These are phyloP conservation scores for Leishmania lainsoni DNA, from an alignment of 208 protist species.

Conservation along the genomic window DNA sequence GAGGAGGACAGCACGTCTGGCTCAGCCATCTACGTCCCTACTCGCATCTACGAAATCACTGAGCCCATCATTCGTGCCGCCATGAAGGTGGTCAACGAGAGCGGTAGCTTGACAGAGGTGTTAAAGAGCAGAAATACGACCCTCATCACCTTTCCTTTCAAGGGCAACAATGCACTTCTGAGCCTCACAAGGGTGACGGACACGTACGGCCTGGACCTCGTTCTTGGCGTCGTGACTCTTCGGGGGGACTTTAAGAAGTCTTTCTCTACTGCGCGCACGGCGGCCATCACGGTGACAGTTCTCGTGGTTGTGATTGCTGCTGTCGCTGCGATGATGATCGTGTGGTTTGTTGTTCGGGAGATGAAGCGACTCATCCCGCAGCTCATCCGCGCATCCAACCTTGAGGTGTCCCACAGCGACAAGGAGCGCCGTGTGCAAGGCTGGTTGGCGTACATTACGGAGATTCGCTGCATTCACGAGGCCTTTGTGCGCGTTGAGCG, in stretches of 20 bases:
- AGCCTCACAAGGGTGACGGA: slow-evolving; percentile 62
- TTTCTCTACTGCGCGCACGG: slow-evolving; percentile 43
- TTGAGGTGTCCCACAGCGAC: slow-evolving; percentile 44
- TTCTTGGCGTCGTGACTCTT: slow-evolving; percentile 55
- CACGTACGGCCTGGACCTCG: slow-evolving; percentile 54
- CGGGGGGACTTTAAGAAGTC: slow-evolving; percentile 58
- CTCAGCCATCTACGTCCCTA: slow-evolving; percentile 11
- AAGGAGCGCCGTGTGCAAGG: slow-evolving; percentile 26
- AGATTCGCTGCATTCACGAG: slow-evolving; percentile 46
- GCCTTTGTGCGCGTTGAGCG: slow-evolving; percentile 43
- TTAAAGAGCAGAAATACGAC: slow-evolving; percentile 24
- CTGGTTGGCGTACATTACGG: slow-evolving; percentile 42
- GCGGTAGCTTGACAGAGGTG: slow-evolving; percentile 26
- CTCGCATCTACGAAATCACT: slow-evolving; percentile 42
- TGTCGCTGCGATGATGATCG: slow-evolving; percentile 45
- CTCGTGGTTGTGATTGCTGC: slow-evolving; percentile 52
- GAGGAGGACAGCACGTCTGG: slow-evolving; percentile 14
- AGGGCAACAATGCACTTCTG: slow-evolving; percentile 35
- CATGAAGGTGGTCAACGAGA: slow-evolving; percentile 28
- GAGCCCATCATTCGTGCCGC: slow-evolving; percentile 44
- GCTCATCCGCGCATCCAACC: slow-evolving; percentile 52
- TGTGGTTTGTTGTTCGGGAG: slow-evolving; percentile 47
- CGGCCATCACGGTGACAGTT: slow-evolving; percentile 44
- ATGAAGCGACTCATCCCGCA: slow-evolving; percentile 56
- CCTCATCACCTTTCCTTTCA: slow-evolving; percentile 47